A percentile compares a stretch with the other conserved stretches of the same genome.
These are phyloP conservation scores for Neocucurbitaria cava DNA, from an alignment of 2,329 filamentous ascomycete species.

Conservation along the genomic window DNA sequence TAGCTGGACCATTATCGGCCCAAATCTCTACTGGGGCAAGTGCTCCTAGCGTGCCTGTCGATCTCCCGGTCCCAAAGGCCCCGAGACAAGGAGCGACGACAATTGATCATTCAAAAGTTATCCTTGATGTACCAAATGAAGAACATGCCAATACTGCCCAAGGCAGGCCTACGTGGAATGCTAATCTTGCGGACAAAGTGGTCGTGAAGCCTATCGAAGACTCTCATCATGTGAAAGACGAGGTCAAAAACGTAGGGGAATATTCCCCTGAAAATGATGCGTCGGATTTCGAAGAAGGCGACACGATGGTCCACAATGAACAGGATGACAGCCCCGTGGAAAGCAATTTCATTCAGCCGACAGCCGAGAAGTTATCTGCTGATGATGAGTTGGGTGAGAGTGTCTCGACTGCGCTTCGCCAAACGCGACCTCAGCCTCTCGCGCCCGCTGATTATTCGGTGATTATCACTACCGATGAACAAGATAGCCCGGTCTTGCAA, in stretches of 20 bases:
- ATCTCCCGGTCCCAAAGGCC: too few species aligned
- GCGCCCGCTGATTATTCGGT: conserved; percentile 23
- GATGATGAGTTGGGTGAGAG: conserved; percentile 6
- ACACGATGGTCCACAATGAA: conserved; percentile 43
- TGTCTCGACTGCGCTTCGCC: conserved; percentile 2
- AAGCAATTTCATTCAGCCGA: conserved; percentile 1
- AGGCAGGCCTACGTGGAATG: background rate
- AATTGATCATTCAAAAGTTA: background rate
- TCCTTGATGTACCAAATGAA: background rate
- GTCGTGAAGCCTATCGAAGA: background rate
- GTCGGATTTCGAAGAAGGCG: conserved; percentile 44
- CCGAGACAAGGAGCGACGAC: background rate
- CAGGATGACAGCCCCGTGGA: conserved; percentile 17
- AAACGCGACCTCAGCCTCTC: conserved; percentile 7
- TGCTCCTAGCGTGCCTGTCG: background rate
- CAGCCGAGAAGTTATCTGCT: conserved; percentile 4
- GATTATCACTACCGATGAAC: conserved; percentile 28
- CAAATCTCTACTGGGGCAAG: background rate
- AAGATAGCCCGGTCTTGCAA: conserved; percentile 11
- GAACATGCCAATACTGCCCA: background rate
- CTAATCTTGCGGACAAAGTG: background rate
- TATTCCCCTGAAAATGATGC: conserved; percentile 26
- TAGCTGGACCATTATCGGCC: background rate
- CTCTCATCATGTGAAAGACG: background rate
- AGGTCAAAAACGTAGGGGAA: conserved; percentile 6